phyloP scores from a whole-genome alignment of 1,139 yeast genomes.

The Suhomyces atakaporum region DNA sequence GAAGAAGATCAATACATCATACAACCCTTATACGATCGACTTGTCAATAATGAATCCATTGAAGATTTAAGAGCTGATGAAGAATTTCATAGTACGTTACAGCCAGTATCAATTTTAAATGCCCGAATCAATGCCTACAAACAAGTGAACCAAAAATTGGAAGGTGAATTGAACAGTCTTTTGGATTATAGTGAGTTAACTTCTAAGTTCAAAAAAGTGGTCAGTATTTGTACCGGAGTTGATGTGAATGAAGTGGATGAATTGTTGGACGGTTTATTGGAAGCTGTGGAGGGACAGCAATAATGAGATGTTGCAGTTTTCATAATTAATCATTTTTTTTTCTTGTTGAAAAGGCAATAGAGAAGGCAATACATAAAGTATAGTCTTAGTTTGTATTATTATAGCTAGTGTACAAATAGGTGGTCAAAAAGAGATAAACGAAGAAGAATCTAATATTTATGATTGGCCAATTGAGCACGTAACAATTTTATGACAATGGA shows the following conservation, averaged over 20 bases:
- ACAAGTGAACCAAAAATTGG: conserved; percentile 27
- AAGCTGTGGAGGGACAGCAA: conserved; percentile 77
- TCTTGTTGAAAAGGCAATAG: not conserved
- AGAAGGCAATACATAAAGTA: not conserved
- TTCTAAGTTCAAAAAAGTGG: conserved; percentile 82
- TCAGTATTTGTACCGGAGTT: conserved; percentile 87
- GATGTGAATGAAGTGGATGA: conserved; percentile 74
- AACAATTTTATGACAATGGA: too few relatives aligned
- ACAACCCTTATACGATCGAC: conserved; percentile 53
- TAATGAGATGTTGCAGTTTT: conserved; percentile 1
- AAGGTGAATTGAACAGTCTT: conserved; percentile 54
- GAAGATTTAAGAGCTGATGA: conserved; percentile 30
- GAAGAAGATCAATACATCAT: conserved; percentile 61
- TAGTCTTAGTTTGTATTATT: conserved; percentile 3
- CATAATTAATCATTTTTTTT: not conserved
- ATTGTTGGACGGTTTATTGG: conserved; percentile 78
- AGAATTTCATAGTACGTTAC: conserved; percentile 41
- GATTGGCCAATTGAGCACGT: too few relatives aligned
- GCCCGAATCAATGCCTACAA: conserved; percentile 83
- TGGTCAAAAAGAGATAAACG: not conserved
- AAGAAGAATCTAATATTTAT: too few relatives aligned
- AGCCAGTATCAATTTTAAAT: conserved; percentile 62
- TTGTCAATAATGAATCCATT: conserved; percentile 36
- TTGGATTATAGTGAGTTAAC: conserved; percentile 65
- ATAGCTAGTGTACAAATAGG: conserved; percentile 4